phyloP scores from a whole-genome alignment of 2,329 filamentous ascomycete genomes.

The Colletotrichum sp. region DNA sequence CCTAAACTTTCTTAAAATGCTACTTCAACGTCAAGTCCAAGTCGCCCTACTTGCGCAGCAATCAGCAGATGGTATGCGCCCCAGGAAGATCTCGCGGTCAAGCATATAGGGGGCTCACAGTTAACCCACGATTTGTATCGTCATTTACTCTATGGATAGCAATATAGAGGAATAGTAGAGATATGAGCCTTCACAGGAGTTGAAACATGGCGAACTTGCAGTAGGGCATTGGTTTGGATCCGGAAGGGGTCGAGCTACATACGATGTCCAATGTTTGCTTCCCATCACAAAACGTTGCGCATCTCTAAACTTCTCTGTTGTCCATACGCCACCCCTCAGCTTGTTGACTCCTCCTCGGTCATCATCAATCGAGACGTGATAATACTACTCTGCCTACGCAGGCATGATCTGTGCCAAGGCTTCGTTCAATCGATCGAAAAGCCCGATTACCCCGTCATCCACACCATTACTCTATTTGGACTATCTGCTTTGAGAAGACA shows the following conservation, averaged over 20 bases:
- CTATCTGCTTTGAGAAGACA: neutral
- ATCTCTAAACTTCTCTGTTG: neutral
- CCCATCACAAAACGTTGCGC: neutral
- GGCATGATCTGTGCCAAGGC: neutral
- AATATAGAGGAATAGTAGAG: neutral
- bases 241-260: neutral
- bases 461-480: neutral
- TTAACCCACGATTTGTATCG: neutral
- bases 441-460: neutral
- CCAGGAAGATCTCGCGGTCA: neutral
- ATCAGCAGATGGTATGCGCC: neutral
- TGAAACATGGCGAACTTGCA: neutral
- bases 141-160: neutral
- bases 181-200: neutral
- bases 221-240: neutral
- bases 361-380: neutral
- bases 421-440: neutral
- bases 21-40: neutral
- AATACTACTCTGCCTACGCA: neutral
- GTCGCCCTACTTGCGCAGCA: neutral
- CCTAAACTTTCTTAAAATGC: neutral
- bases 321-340: neutral
- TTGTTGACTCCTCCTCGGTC: neutral
- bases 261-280: neutral
- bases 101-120: neutral